A percentile compares a stretch with the other conserved stretches of the same genome.
Evolutionary conservation across 345 rosid genomes (phyloP).

Genomic region (Corchorus olitorius): DNA sequence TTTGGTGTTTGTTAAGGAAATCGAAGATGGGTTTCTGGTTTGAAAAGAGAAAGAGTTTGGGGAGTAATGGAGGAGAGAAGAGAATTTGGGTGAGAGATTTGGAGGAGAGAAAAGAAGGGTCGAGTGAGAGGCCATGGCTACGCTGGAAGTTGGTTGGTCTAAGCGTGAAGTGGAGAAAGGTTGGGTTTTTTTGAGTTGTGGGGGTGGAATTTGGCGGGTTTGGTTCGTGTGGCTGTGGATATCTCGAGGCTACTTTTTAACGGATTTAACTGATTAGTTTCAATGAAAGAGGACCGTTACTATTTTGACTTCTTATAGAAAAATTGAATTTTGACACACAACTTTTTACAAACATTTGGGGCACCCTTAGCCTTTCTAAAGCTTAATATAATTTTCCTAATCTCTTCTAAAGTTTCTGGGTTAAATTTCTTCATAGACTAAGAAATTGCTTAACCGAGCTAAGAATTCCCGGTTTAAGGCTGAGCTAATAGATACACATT

Average conservation of each 20-base stretch:
- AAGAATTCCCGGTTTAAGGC: background rate
- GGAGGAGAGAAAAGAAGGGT: slow-evolving; percentile 23
- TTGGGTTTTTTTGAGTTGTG: background rate
- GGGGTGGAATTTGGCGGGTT: slow-evolving; percentile 14
- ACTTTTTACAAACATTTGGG: background rate
- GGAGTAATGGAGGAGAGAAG: slow-evolving; percentile 21
- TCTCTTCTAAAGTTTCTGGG: background rate
- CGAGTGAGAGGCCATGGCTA: slow-evolving; percentile 7
- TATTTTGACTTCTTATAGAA: background rate
- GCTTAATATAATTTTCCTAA: background rate
- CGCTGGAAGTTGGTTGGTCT: background rate
- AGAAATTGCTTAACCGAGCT: too few relatives aligned
- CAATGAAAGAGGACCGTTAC: background rate
- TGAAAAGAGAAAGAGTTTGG: slow-evolving; percentile 31
- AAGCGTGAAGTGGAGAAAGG: background rate
- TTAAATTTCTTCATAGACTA: background rate
- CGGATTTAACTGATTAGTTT: background rate
- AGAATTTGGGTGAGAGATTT: slow-evolving; percentile 24
- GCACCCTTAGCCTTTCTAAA: background rate
- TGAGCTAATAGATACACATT: background rate
- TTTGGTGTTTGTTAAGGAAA: slow-evolving; percentile 3
- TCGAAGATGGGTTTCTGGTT: slow-evolving; percentile 9
- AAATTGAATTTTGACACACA: background rate
- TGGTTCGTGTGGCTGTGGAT: slow-evolving; percentile 25
- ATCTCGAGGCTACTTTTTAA: background rate